Evolutionary conservation across 208 protist genomes (phyloP).

Genomic region (Acanthamoeba triangularis): DNA sequence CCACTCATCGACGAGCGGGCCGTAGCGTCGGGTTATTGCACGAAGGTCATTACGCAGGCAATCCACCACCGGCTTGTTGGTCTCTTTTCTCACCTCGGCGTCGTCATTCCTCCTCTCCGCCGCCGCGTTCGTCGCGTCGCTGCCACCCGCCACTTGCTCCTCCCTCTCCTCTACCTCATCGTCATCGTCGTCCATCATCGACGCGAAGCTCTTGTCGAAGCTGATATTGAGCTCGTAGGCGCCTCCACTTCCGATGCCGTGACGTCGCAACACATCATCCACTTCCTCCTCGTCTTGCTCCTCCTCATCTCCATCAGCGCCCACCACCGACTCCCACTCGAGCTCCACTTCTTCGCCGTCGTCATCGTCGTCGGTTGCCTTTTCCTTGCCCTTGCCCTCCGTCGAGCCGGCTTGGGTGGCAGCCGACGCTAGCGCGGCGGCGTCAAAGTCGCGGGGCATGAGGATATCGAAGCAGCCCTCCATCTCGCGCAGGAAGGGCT

Average conservation of each 20-base stretch:
- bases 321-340: constrained; percentile 12
- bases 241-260: neutral
- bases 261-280: constrained; percentile 31
- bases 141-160: neutral
- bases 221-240: constrained; percentile 45
- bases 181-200: neutral
- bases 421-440: neutral
- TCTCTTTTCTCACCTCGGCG: neutral
- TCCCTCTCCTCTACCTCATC: neutral
- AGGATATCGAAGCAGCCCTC: constrained; percentile 10
- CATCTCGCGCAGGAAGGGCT: neutral
- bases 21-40: neutral
- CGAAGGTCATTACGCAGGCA: neutral
- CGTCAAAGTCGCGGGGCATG: neutral
- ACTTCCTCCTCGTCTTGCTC: neutral
- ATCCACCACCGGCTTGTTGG: neutral
- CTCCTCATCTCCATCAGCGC: neutral
- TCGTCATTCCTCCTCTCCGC: too few species aligned
- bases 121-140: neutral
- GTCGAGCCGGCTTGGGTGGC: too few species aligned
- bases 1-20: neutral
- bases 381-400: neutral
- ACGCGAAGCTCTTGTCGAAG: constrained; percentile 40
- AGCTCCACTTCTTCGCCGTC: neutral
- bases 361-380: neutral